Conservation (phyloP, 1,139 yeast species). For the Candida glucosophila region DNA sequence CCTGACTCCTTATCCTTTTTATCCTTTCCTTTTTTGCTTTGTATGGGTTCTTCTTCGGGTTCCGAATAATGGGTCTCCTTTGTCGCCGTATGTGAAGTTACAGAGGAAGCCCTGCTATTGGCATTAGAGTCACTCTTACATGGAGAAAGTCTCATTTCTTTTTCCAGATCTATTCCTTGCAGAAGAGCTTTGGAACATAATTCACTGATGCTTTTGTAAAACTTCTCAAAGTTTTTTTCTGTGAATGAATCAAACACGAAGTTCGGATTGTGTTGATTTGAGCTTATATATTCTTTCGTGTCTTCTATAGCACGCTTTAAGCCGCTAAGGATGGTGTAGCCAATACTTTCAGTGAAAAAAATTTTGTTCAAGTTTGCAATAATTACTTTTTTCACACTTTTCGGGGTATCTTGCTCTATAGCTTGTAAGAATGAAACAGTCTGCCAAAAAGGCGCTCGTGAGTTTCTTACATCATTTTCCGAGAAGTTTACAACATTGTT, state of each 20-base stretch:
- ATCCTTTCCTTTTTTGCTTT: too few species aligned
- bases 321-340: constrained; percentile 22
- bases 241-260: constrained; percentile 36
- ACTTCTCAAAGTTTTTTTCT: constrained; percentile 39
- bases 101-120: too few species aligned
- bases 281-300: constrained; percentile 20
- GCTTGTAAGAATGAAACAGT: constrained; percentile 48
- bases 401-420: constrained; percentile 43
- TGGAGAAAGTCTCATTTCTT: too few species aligned
- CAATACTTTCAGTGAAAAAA: constrained; percentile 20
- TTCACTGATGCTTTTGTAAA: constrained; percentile 22
- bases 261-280: constrained; percentile 17
- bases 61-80: too few species aligned
- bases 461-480: constrained; percentile 28
- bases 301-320: constrained; percentile 25
- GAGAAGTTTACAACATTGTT: constrained; percentile 48
- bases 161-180: too few species aligned
- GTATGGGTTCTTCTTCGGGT: too few species aligned
- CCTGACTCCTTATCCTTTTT: too few species aligned
- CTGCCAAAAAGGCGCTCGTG: constrained; percentile 51
- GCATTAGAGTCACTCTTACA: too few species aligned
- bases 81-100: too few species aligned
- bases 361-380: constrained; percentile 47
- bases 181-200: constrained; percentile 20
- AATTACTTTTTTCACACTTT: constrained; percentile 47